Evolutionary conservation across 108 stramenopile species (phyloP), one percentile per base, ranked within the genome.

Genomic region (Bacterosira constricta): DNA sequence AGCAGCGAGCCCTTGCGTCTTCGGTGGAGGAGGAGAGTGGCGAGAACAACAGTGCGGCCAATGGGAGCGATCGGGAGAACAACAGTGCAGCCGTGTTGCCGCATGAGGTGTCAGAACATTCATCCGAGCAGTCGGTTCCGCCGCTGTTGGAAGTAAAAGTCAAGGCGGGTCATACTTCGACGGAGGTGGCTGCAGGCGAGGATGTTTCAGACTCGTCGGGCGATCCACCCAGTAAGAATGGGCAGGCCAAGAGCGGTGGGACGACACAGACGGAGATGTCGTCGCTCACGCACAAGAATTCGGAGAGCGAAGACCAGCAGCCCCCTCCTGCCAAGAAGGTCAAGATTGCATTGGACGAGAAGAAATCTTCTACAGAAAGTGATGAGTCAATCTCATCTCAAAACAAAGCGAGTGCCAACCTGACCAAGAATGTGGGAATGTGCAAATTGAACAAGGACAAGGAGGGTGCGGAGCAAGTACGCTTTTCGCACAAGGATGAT

Each of bases 401-500:
- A 34, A 76, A 54, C 23, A 58, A 69, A 7, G 68, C 89, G 6
- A 82, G 87, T 15, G 65, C 83, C 20, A 87, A 83, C 26, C 46
- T 87, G 47, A 51, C 45, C 18, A 79, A 72, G 50, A 86, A 55
- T 70, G 71, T 69, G 78, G 88, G 70, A 86, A 90, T 66, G 71
- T 87, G 65, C 71, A 81, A 46, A 73, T 69, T 75, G 15, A 79
- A 85, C 66, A 74, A 82, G 45, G 69, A 66, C 54, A 85, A 66
- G 65, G 67, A 61, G 20, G 75, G 78, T 32, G 73, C 42, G 6
- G 63, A 70, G 42, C 55, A 53, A 31, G 74, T 55, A 13, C 51
- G 73, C 31, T 53, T 62, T 32, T 73, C 69, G 7, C 85, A 85
- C 36, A 91, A 84, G 66, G 93, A 94, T 71, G 90, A 91, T 71